These are phyloP conservation scores for Ophiostoma ips DNA, from an alignment of 2,329 filamentous ascomycete species.

Conservation along the genomic window DNA sequence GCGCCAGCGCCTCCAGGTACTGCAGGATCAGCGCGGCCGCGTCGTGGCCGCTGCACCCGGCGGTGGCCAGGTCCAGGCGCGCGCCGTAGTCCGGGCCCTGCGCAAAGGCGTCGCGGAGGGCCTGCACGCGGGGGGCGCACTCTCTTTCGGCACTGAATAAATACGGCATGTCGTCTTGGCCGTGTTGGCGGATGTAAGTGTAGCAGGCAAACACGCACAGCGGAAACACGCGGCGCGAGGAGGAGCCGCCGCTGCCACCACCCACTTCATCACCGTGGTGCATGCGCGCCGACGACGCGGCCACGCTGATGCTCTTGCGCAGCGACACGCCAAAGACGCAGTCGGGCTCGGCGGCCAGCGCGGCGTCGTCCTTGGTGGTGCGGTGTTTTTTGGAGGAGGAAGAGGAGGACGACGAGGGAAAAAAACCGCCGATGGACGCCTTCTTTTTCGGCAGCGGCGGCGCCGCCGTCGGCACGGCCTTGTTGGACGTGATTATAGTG, in stretches of 20 bases:
- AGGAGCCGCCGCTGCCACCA: not conserved
- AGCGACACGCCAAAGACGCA: conserved; percentile 28
- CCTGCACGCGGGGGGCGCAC: conserved; percentile 20
- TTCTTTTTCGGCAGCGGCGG: not conserved
- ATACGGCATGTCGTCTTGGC: conserved; percentile 3
- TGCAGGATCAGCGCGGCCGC: conserved; percentile 27
- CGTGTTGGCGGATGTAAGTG: conserved; percentile 24
- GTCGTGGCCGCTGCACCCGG: conserved; percentile 25
- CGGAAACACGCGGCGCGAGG: conserved; percentile 25
- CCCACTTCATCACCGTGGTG: conserved; percentile 21
- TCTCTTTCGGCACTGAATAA: conserved; percentile 14
- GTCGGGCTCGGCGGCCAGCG: conserved; percentile 12
- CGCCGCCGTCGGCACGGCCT: not conserved
- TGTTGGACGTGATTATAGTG: not conserved
- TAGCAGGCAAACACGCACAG: conserved; percentile 28
- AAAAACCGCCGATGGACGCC: not conserved
- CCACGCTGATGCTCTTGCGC: conserved; percentile 26
- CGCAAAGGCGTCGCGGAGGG: conserved; percentile 25
- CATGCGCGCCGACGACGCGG: conserved; percentile 25
- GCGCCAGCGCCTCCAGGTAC: conserved; percentile 26
- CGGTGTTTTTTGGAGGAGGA: not conserved
- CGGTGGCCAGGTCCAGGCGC: conserved; percentile 16
- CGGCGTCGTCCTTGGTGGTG: not conserved
- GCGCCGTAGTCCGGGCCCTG: conserved; percentile 24
- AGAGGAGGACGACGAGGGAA: too few species aligned